Base-by-base conservation (phyloP, 1,284 basidiomycete species). In the Heterobasidion irregulare region DNA sequence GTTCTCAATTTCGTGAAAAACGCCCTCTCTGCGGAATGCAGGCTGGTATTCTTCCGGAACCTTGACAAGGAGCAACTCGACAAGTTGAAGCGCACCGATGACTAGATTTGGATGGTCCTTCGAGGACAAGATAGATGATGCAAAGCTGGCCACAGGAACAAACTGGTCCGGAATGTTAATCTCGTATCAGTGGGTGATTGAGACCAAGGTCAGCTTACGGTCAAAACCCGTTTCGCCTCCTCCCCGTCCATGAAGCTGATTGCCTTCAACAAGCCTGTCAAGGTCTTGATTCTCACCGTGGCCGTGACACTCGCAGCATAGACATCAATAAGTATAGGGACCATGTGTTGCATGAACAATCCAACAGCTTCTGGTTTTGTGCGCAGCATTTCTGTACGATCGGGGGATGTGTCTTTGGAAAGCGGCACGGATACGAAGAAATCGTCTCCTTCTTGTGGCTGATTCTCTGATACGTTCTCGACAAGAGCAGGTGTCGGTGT, bases 281-380 rank as follows among this genome's bases (percentile, higher is more conserved):
- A 75, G 0, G 92, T 90, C 74, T 95, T 95, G 52, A 89, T 83
- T 57, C 94, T 79, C 2, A 97, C 85, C 6, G 90, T 84, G 0
- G 86, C 83, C 54, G 86, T 85, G 36, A 98, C 93, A 64, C 92
- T 96, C 9, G 95, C 94, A 18, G 93, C 89, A 70, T 96, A 98
- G 8, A 98, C 94, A 64, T 98, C 94, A 56, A 97, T 86, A 52
- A 98, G 77, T 50, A 95, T 93, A 0, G 95, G 95, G 1, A 96
- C 84, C 63, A 94, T 84, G 16, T 94, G 75, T 45, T 83, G 83
- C 82, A 92, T 89, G 69, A 94, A 97, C 33, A 84, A 80, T 33
- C 80, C 82, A 53, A 95, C 84, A n/a, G 92, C 80, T 6, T 75
- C 78, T 9, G 86, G 78, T 57, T 90, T 87, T 1, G 83, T 84